Base-by-base conservation (phyloP, 1,139 yeast genomes). In the Yamadazyma kanchanaburiensis region DNA sequence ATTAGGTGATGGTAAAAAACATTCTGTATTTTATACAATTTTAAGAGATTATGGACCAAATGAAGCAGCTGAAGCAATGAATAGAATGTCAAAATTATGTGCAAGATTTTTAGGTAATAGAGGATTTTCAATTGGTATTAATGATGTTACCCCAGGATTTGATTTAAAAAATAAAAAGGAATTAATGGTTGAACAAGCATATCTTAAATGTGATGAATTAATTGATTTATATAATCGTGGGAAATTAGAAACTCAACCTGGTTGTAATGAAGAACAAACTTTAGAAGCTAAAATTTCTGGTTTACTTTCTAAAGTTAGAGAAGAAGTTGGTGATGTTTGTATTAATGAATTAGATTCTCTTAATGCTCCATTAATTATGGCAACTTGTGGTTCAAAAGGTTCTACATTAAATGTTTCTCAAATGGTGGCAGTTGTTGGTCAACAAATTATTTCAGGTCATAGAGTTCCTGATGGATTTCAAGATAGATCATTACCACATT, bases 351-450 rank as follows among this genome's bases (percentile, higher is more conserved):
- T 94, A 39, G 96, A 87, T 45, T 76, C 84, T 33, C 76, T 88
- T 26, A 94, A 94, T 57, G 96, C 98, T 21, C 98, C 98, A 23
- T 74, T 94, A 52, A 89, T 94, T 53, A 94, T 94, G 99, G 97
- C 98, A 8, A 87, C 96, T 1, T 91, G 98, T 74, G 99, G 99
- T 46, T 91, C 98, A 28, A 94, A 94, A 59, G 99, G 98, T 60
- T 91, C 98, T 24, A 88, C 96, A 0, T 75, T 94, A 43, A 94
- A 94, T 58, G 98, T 94, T 25, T 91, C 98, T 8, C 99, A 94
- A 64, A 94, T 94, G 99, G 98, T 94, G 72, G 98, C 99, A 0
- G 96, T 94, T 55, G 99, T 94, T 28, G 99, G 99, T 36, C 99
- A 94, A 63, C 99, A 94, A 60, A 94, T 94, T 67, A 94, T 94